Evolutionary conservation across 2,329 filamentous ascomycete species (phyloP), one percentile per base, ranked within the genome.

Genomic region (Albifimbria verrucaria): DNA sequence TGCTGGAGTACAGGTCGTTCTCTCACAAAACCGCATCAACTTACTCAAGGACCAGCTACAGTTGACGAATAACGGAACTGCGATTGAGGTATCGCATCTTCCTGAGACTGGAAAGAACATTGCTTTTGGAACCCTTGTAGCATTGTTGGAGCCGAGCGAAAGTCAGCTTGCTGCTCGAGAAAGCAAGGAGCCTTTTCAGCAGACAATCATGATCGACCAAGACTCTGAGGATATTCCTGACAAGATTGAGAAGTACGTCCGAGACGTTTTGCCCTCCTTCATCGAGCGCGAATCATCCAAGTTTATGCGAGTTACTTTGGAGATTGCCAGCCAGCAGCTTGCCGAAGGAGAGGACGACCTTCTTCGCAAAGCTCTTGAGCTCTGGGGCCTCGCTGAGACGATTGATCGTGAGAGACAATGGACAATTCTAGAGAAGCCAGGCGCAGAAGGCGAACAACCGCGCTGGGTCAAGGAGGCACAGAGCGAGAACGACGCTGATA

Each of bases 331-430:
- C 36, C 68, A 77, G 49, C 77, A 76, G 12, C 62, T 71, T 4
- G 66, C 75, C 46, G 77, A 76, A 7, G 72, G 75, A 32, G 70
- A 74, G n/a, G 81, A 85, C 56, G 76, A 80, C 52, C 69, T 85
- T 12, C 70, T 87, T 7, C 75, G 75, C 50, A 77, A 81, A 54
- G 80, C 82, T 2, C 72, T 87, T 4, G 83, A 87, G 63, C 73
- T 87, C 2, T 87, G 84, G 84, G 80, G 81, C 0, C 73, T 85
- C 5, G 82, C 87, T 4, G 83, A 87, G 63, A 82, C 85, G 45
- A 81, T 87, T 53, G 83, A 87, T 63, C 78, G 82, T 48, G 83
- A 87, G 63, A 75, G 82, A 4, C 78, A 82, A 56, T 87, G 84
- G 84, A 76, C 72, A 28, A 81, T 85, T 57, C 64, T 77, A 4